Percentiles rank a stretch among this genome's conserved stretches.
Conservation (phyloP, 768 basidiomycete species). For the Pulveroboletus sp. region DNA sequence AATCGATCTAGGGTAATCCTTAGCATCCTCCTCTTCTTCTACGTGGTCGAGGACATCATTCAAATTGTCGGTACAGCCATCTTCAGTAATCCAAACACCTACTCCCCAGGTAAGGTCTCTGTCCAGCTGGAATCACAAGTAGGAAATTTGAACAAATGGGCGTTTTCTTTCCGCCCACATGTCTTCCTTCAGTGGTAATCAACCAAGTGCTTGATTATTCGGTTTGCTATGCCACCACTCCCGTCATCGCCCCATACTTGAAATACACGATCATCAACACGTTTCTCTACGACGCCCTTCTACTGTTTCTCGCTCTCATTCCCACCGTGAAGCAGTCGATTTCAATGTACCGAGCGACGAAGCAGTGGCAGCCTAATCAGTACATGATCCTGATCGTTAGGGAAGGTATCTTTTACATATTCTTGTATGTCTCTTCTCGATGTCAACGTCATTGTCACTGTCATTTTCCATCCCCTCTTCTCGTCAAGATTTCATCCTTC, state of each 20-base stretch:
- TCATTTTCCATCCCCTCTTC: neutral
- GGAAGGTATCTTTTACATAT: neutral
- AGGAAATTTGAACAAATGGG: no score
- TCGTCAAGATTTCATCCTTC: neutral
- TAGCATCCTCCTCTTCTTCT: neutral
- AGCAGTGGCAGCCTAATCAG: neutral
- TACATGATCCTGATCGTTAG: neutral
- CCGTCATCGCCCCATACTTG: neutral
- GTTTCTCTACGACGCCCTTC: neutral
- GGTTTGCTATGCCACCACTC: neutral
- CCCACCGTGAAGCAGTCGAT: neutral
- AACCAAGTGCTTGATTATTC: neutral
- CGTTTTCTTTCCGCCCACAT: no score
- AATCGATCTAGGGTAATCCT: neutral
- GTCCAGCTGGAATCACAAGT: neutral
- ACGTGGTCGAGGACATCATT: neutral
- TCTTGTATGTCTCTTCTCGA: neutral
- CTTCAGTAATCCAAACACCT: neutral
- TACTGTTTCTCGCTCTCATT: neutral
- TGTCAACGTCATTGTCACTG: no score
- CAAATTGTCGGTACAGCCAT: neutral
- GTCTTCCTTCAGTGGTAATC: neutral
- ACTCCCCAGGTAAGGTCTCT: neutral
- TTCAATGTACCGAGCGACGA: neutral
- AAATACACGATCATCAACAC: neutral